A percentile compares a stretch with the other conserved stretches of the same genome.
phyloP scores from a whole-genome alignment of 805 yeast genomes.

The Zygosaccharomyces lentus region DNA sequence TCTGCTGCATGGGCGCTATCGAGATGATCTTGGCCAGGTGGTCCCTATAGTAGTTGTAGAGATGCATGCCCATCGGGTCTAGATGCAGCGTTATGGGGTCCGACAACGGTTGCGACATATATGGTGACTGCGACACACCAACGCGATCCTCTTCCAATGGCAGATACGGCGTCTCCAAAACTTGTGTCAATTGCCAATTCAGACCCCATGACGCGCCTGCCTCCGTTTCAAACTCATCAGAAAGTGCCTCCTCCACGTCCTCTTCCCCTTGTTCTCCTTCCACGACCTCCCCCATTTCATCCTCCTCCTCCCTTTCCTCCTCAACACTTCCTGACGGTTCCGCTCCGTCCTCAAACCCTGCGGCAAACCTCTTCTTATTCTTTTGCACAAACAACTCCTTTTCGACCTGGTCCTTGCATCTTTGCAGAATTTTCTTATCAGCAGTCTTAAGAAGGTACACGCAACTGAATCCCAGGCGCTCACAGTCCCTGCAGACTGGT shows the following conservation, averaged over 20 bases:
- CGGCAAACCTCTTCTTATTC: slow-evolving; percentile 20
- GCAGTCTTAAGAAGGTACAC: slow-evolving; percentile 57
- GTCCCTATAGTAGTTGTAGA: slow-evolving; percentile 49
- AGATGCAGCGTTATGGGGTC: slow-evolving; percentile 28
- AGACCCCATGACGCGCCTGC: not conserved
- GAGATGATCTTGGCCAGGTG: slow-evolving; percentile 46
- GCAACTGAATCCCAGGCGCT: slow-evolving; percentile 58
- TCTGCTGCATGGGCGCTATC: slow-evolving; percentile 45
- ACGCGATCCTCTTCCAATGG: slow-evolving; percentile 7
- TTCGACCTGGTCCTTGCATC: slow-evolving; percentile 20
- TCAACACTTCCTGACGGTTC: slow-evolving; percentile 7
- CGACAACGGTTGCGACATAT: slow-evolving; percentile 21
- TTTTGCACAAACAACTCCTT: slow-evolving; percentile 23
- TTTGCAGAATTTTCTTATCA: slow-evolving; percentile 27
- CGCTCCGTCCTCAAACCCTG: slow-evolving; percentile 17
- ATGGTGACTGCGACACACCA: slow-evolving; percentile 7
- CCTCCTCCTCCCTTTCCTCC: not conserved
- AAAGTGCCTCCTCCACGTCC: not conserved
- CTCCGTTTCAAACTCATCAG: slow-evolving; percentile 4
- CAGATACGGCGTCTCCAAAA: not conserved
- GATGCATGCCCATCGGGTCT: slow-evolving; percentile 42
- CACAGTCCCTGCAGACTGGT: slow-evolving; percentile 67
- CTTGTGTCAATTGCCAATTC: not conserved
- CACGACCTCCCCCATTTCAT: not conserved
- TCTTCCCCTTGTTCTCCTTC: not conserved